Evolutionary conservation across 2,329 filamentous ascomycete species (phyloP).

Genomic region (Alternaria longipes): DNA sequence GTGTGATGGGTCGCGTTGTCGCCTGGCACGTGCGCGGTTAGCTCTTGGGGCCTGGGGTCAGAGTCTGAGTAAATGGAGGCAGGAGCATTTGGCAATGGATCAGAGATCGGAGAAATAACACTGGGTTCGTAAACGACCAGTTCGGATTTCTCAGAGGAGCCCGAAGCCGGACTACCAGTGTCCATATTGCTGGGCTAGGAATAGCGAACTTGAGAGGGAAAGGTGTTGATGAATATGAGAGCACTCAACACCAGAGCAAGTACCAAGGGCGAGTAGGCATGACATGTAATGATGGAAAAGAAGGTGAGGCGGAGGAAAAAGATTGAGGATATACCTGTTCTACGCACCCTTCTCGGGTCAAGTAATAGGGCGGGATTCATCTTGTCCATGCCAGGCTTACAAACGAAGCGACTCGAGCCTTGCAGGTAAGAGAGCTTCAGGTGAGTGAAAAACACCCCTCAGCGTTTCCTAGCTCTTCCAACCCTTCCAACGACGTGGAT

Average conservation of each 20-base stretch:
- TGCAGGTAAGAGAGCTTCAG: conserved; percentile 12
- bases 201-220: not conserved
- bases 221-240: not conserved
- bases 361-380: conserved; percentile 42
- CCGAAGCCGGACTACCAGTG: not conserved
- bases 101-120: not conserved
- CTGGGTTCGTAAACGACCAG: not conserved
- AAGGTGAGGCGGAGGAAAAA: conserved; percentile 3
- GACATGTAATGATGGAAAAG: not conserved
- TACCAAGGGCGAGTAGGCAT: not conserved
- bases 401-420: conserved; percentile 26
- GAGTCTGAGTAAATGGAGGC: conserved; percentile 9
- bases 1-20: conserved; percentile 22
- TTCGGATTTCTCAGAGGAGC: not conserved
- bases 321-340: conserved; percentile 34
- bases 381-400: conserved; percentile 10
- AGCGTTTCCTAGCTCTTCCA: conserved; percentile 6
- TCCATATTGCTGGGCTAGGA: conserved; percentile 1
- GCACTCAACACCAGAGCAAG: not conserved
- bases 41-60: conserved; percentile 15
- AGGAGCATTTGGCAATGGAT: not conserved
- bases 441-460: not conserved
- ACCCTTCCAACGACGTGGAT: conserved; percentile 5
- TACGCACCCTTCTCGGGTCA: conserved; percentile 34
- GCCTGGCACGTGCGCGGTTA: conserved; percentile 32